Percentiles rank a stretch among this genome's conserved stretches.
These are phyloP conservation scores for Oidiodendron maius DNA, from an alignment of 495 filamentous ascomycete species.

Conservation along the genomic window DNA sequence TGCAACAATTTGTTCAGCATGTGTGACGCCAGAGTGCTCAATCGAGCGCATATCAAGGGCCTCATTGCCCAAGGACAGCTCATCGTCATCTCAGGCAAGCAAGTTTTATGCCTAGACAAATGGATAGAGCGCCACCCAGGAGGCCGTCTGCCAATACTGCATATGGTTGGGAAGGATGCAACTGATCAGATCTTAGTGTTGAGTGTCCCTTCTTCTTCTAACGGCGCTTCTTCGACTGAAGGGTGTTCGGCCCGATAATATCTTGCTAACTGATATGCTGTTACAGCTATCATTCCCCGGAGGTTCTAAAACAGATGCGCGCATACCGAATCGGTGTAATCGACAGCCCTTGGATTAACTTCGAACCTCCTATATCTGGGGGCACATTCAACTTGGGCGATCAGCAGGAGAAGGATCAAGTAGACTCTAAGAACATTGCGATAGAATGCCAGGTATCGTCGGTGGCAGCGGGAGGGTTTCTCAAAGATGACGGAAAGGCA, in stretches of 20 bases:
- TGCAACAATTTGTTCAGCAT: too few species aligned
- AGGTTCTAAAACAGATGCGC: constrained; percentile 68
- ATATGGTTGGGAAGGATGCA: constrained; percentile 93
- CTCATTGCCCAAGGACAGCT: constrained; percentile 75
- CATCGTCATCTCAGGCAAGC: constrained; percentile 70
- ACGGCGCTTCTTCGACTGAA: constrained; percentile 22
- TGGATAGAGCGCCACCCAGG: constrained; percentile 90
- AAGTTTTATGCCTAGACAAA: constrained; percentile 76
- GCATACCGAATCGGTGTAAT: constrained; percentile 72
- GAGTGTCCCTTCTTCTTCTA: too few species aligned
- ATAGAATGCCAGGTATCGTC: too few species aligned
- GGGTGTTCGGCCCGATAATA: too few species aligned
- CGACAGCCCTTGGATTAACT: background rate
- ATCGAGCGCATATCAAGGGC: constrained; percentile 69
- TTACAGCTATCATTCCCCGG: constrained; percentile 71
- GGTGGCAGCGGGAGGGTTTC: too few species aligned
- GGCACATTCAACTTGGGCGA: constrained; percentile 28
- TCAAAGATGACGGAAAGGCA: too few species aligned
- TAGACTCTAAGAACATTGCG: constrained; percentile 53
- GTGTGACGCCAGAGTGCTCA: too few species aligned
- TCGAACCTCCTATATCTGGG: constrained; percentile 21
- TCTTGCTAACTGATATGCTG: too few species aligned
- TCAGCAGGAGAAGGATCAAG: constrained; percentile 34
- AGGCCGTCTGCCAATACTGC: constrained; percentile 80
- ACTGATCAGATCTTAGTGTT: constrained; percentile 91